These are phyloP conservation scores for Colletotrichum neosansevieriae DNA, from an alignment of 2,329 filamentous ascomycete species.

Conservation along the genomic window DNA sequence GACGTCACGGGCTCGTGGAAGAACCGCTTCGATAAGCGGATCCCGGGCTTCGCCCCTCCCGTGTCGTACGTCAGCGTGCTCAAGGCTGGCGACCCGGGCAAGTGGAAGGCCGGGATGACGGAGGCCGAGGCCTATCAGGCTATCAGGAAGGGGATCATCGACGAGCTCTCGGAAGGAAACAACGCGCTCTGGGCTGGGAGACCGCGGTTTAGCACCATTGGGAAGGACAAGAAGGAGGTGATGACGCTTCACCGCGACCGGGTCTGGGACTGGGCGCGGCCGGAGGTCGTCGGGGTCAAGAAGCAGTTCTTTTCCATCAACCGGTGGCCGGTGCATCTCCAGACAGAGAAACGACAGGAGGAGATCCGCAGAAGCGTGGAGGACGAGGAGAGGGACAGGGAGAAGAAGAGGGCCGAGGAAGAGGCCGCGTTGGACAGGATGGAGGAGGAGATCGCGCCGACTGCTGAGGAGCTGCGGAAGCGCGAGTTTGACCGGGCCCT, in stretches of 20 bases:
- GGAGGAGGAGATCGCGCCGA: slow-evolving; percentile 2
- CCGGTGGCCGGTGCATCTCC: slow-evolving; percentile 61
- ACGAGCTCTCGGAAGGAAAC: slow-evolving; percentile 58
- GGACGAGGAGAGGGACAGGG: not conserved
- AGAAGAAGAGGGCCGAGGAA: not conserved
- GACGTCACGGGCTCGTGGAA: slow-evolving; percentile 38
- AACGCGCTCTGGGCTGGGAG: slow-evolving; percentile 57
- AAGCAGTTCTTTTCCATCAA: slow-evolving; percentile 58
- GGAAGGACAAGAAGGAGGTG: slow-evolving; percentile 41
- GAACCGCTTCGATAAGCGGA: slow-evolving; percentile 2
- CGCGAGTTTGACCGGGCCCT: slow-evolving; percentile 49
- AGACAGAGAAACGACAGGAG: slow-evolving; percentile 48
- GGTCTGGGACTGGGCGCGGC: slow-evolving; percentile 52
- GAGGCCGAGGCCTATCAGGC: slow-evolving; percentile 33
- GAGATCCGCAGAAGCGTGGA: slow-evolving; percentile 43
- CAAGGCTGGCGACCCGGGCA: slow-evolving; percentile 47
- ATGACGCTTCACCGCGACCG: slow-evolving; percentile 46
- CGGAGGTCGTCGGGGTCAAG: slow-evolving; percentile 42
- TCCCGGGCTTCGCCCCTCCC: slow-evolving; percentile 22
- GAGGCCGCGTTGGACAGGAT: slow-evolving; percentile 10
- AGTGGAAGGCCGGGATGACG: slow-evolving; percentile 27
- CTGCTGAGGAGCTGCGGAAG: not conserved
- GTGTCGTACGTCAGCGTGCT: slow-evolving; percentile 48
- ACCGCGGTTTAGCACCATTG: slow-evolving; percentile 42
- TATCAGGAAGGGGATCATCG: slow-evolving; percentile 54